Evolutionary conservation across 2,329 filamentous ascomycete genomes (phyloP).

Genomic region (Dryadomyces quercivorus): DNA sequence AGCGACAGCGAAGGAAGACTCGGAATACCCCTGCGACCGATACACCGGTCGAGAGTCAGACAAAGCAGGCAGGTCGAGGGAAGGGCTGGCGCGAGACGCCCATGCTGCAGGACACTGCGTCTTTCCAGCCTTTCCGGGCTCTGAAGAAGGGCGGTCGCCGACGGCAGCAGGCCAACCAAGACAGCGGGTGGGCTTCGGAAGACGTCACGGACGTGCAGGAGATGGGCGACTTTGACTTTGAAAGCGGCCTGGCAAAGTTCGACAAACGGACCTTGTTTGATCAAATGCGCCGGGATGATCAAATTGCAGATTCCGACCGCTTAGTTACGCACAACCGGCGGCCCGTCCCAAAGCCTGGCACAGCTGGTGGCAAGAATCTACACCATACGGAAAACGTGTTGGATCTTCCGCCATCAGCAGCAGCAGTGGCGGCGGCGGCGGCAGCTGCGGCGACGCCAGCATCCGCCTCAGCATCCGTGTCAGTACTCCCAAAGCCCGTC

Average conservation of each 20-base stretch:
- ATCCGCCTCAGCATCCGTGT: neutral
- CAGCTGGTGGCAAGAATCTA: slow-evolving; percentile 74
- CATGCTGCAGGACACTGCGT: slow-evolving; percentile 45
- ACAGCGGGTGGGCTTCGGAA: slow-evolving; percentile 90
- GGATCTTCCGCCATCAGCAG: slow-evolving; percentile 36
- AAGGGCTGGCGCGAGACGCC: slow-evolving; percentile 49
- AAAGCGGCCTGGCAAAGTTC: slow-evolving; percentile 80
- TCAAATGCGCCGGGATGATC: slow-evolving; percentile 80
- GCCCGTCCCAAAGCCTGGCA: slow-evolving; percentile 49
- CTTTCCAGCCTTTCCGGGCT: slow-evolving; percentile 50
- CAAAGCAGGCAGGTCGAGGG: slow-evolving; percentile 22
- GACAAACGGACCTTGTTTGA: slow-evolving; percentile 89
- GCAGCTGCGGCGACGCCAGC: neutral
- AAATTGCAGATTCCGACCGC: slow-evolving; percentile 79
- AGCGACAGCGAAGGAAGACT: slow-evolving; percentile 12
- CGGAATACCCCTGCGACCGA: slow-evolving; percentile 20
- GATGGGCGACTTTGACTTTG: slow-evolving; percentile 89
- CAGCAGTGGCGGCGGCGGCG: neutral
- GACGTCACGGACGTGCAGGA: slow-evolving; percentile 92
- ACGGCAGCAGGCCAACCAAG: slow-evolving; percentile 24
- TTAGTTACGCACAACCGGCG: slow-evolving; percentile 78
- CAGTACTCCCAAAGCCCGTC: slow-evolving; percentile 6
- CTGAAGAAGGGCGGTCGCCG: slow-evolving; percentile 42
- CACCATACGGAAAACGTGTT: slow-evolving; percentile 89
- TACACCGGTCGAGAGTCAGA: slow-evolving; percentile 10